A percentile compares a stretch with the other conserved stretches of the same genome.
These are phyloP conservation scores for Aureobasidium sp. DNA, from an alignment of 2,329 filamentous ascomycete genomes.

Conservation along the genomic window DNA sequence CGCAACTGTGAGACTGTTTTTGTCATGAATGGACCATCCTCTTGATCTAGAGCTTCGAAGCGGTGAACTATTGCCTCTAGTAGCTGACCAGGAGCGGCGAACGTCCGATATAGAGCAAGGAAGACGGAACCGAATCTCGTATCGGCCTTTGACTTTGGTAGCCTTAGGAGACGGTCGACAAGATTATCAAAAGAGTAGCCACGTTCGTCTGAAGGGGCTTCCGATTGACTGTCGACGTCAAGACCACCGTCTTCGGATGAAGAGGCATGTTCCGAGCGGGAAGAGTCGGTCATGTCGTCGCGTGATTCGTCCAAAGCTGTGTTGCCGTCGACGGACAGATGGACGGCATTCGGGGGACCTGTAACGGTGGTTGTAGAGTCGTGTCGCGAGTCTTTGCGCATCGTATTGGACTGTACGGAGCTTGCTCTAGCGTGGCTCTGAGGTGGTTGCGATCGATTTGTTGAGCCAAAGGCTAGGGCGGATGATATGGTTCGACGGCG, in stretches of 20 bases:
- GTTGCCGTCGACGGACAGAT: slow-evolving; percentile 42
- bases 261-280: slow-evolving; percentile 61
- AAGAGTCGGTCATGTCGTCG: slow-evolving; percentile 50
- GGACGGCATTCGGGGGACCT: slow-evolving; percentile 26
- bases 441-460: slow-evolving; percentile 19
- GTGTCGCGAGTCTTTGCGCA: slow-evolving; percentile 25
- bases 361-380: slow-evolving; percentile 29
- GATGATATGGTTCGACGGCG: slow-evolving; percentile 13
- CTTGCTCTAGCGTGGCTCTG: slow-evolving; percentile 41
- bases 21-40: slow-evolving; percentile 62
- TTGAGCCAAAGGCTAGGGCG: neutral
- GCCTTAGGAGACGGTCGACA: slow-evolving; percentile 77
- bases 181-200: slow-evolving; percentile 48
- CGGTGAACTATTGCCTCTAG: slow-evolving; percentile 71
- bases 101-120: slow-evolving; percentile 87
- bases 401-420: slow-evolving; percentile 37
- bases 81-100: slow-evolving; percentile 72
- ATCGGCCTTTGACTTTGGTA: slow-evolving; percentile 80
- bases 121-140: slow-evolving; percentile 84
- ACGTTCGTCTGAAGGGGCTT: slow-evolving; percentile 49
- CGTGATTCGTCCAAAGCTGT: slow-evolving; percentile 60
- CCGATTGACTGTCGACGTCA: slow-evolving; percentile 17
- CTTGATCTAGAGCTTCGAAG: slow-evolving; percentile 63
- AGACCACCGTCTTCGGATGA: slow-evolving; percentile 52
- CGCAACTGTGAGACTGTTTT: slow-evolving; percentile 76